Base-by-base conservation (phyloP, 495 filamentous ascomycete species). In the Viridothelium virens region DNA sequence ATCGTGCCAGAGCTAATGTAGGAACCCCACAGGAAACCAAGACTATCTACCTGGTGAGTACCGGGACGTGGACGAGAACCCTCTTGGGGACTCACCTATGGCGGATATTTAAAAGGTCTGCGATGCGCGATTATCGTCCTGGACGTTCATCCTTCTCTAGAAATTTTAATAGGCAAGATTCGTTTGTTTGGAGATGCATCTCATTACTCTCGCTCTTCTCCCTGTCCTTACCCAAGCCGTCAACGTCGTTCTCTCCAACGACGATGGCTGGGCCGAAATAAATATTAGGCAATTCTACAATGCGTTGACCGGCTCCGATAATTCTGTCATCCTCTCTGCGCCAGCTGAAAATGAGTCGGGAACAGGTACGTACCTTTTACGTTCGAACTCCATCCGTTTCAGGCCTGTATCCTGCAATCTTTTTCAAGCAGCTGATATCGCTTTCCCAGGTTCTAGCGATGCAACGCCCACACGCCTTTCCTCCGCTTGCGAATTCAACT, bases 201-300 rank as follows among this genome's bases (percentile, higher is more conserved):
- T 59, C 31, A 9, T 59, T 36, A 31, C 53, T 71, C 53, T 56
- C 25, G 67, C 73, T 14, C 74, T 70, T 70, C 77, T 79, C 69
- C 68, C 70, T 25, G 59, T 69, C 34, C 47, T 44, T 12, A 67
- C 71, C 33, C 67, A 72, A 1, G 81, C 78, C 31, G 74, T 80
- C 38, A 86, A 85, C 66, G 83, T 88, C 69, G 73, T 90, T 61
- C 84, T 85, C 37, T 84, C 83, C 62, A 89, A 90, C 70, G 87
- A 89, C 68, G 87, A 90, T 75, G 86, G 87, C 31, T 90, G 86
- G 86, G 87, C 86, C 2, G 86, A 88, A 70, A 81, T 79, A 16
- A 89, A 90, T 68, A 78, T 86, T 39, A 80, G 87, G 16, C 74
- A 77, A 1, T 75, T 88, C 53, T 83, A 83, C 74, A 70, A 82